Conservation (phyloP, 2,329 filamentous ascomycete genomes). For the Taxawa tesnikishii region DNA sequence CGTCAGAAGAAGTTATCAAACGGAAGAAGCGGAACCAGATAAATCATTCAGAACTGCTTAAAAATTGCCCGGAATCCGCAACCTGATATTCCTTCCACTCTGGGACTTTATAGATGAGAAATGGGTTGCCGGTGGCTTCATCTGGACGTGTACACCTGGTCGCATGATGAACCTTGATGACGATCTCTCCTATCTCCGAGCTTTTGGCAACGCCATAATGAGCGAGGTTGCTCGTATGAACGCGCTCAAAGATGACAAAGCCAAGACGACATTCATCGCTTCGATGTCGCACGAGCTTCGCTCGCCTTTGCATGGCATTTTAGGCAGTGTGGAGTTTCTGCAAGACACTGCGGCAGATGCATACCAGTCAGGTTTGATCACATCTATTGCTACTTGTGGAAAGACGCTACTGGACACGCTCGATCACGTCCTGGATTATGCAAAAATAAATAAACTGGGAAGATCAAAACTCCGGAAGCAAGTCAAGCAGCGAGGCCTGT, state of each 20-base stretch:
- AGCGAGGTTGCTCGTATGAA: slow-evolving; percentile 25
- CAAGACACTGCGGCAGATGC: slow-evolving; percentile 28
- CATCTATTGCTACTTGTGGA: slow-evolving; percentile 36
- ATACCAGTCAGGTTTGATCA: slow-evolving; percentile 30
- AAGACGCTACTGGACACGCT: slow-evolving; percentile 35
- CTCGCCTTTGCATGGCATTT: slow-evolving; percentile 31
- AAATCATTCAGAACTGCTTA: slow-evolving; percentile 23
- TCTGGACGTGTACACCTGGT: slow-evolving; percentile 28
- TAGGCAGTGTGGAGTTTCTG: slow-evolving; percentile 35
- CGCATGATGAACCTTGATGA: slow-evolving; percentile 22
- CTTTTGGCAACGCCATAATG: slow-evolving; percentile 28
- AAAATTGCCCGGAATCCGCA: slow-evolving; percentile 18
- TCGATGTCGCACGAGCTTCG: slow-evolving; percentile 40
- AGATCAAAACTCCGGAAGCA: slow-evolving; percentile 13
- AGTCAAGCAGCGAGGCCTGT: background rate
- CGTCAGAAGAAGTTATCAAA: slow-evolving; percentile 7
- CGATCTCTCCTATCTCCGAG: slow-evolving; percentile 22
- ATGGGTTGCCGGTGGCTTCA: slow-evolving; percentile 20
- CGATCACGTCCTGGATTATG: slow-evolving; percentile 26
- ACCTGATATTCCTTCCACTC: slow-evolving; percentile 37
- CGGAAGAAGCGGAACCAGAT: slow-evolving; percentile 20
- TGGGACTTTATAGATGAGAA: slow-evolving; percentile 35
- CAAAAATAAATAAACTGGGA: slow-evolving; percentile 29
- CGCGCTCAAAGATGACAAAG: slow-evolving; percentile 27
- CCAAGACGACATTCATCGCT: slow-evolving; percentile 37